A percentile compares a stretch with the other conserved stretches of the same genome.
These are phyloP conservation scores for Magnaporthales sp. DNA, from an alignment of 2,329 filamentous ascomycete genomes.

Conservation along the genomic window DNA sequence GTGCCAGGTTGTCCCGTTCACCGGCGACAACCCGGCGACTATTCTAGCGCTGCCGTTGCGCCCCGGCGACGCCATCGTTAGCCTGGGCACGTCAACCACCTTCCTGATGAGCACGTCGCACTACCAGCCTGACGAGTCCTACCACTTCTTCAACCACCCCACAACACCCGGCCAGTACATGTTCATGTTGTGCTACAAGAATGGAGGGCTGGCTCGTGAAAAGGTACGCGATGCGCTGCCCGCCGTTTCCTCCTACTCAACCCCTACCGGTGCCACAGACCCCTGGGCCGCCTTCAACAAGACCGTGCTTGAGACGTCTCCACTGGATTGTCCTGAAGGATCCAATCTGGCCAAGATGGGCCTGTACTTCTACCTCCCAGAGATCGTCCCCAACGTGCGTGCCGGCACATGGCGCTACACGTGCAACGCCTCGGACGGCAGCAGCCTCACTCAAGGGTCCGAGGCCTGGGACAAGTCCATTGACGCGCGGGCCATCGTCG, in stretches of 20 bases:
- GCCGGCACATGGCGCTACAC: conserved; percentile 82
- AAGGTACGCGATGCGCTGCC: conserved; percentile 77
- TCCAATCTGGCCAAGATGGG: conserved; percentile 64
- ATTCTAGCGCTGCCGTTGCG: conserved; percentile 85
- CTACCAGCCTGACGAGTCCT: conserved; percentile 82
- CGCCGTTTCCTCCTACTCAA: conserved; percentile 11
- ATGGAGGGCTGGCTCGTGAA: conserved; percentile 88
- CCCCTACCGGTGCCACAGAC: conserved; percentile 31
- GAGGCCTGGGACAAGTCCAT: conserved; percentile 40
- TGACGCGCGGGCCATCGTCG: conserved; percentile 83
- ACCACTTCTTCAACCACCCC: conserved; percentile 98
- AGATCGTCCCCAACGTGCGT: conserved; percentile 88
- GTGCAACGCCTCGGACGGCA: conserved; percentile 43
- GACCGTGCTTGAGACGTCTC: conserved; percentile 56
- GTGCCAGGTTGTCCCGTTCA: conserved; percentile 77
- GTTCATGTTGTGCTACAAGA: conserved; percentile 99
- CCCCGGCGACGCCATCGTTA: conserved; percentile 87
- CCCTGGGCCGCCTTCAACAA: conserved; percentile 78
- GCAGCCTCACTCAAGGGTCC: conserved; percentile 30
- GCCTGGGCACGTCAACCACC: conserved; percentile 88
- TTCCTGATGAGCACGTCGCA: conserved; percentile 95
- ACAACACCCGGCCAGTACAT: conserved; percentile 88
- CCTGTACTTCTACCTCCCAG: conserved; percentile 89
- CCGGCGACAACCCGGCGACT: conserved; percentile 92
- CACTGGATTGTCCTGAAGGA: conserved; percentile 51